Base-by-base conservation (phyloP, 306 rosid species). In the Echinosophora koreensis region DNA sequence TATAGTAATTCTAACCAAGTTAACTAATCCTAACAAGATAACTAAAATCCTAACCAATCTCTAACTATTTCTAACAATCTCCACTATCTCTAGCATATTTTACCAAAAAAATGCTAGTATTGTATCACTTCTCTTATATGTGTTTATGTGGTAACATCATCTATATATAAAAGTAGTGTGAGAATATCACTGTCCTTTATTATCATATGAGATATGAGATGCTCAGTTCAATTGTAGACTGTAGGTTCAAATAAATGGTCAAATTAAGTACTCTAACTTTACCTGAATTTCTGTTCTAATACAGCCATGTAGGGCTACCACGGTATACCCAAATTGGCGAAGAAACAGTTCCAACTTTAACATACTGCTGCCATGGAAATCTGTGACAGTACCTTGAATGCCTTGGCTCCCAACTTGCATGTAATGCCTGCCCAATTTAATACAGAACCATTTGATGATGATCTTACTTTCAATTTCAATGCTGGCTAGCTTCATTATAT, bases 341-440 rank as follows among this genome's bases (percentile, higher is more conserved):
- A 94, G 90, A 90, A 90, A 90, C 94, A 13, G 15, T 83, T 68
- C 98, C 98, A 10, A 94, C 76, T 86, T 92, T 94, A 16, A 94
- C 98, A 66, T 94, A 91, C 41, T 81, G 98, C 81, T 94, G 92
- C 88, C 91, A 87, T 72, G 98, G 98, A 72, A 86, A 82, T 70
- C 71, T 87, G 72, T 87, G 78, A 66, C 96, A 91, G 65, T 91
- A 86, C 77, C 89, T 86, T 8, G 92, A 86, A 79, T 90, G 92
- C 77, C 94, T 90, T 51, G 98, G 98, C 82, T 94, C 98, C 97
- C 98, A 94, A 82, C 97, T 94, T 69, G 98, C 97, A 77, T 91
- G 86, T 66, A 85, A 72, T 46, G 98, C 98, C 98, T 91, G 68
- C 77, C 49, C 83, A 81, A 44, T 62, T 82, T 69, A 70, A 69